These are phyloP conservation scores for Candida glucosophila DNA, from an alignment of 1,139 yeast species.

Conservation along the genomic window DNA sequence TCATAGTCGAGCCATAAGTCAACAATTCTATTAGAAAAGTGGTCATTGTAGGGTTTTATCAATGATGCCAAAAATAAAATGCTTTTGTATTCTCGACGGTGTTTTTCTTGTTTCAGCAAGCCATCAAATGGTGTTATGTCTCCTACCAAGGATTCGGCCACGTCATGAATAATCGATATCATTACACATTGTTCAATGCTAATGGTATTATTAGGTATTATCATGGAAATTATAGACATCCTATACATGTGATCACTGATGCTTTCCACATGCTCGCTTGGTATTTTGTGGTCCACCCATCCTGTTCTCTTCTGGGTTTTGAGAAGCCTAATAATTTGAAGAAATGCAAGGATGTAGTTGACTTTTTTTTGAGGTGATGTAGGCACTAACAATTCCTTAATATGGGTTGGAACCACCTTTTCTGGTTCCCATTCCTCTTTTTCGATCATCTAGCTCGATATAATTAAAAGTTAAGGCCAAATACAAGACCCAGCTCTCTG, in stretches of 20 bases:
- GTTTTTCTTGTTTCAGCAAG: slow-evolving; percentile 63
- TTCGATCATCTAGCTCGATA: too few relatives aligned
- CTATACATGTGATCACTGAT: slow-evolving; percentile 96
- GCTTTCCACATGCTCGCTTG: slow-evolving; percentile 47
- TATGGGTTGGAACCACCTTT: slow-evolving; percentile 45
- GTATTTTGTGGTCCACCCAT: slow-evolving; percentile 75
- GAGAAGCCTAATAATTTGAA: slow-evolving; percentile 66
- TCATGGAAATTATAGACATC: slow-evolving; percentile 79
- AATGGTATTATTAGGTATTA: slow-evolving; percentile 40
- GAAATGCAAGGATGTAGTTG: slow-evolving; percentile 58
- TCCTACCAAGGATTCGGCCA: slow-evolving; percentile 90
- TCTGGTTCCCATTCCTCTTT: slow-evolving; percentile 47
- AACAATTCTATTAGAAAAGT: slow-evolving; percentile 57
- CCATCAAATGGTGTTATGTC: slow-evolving; percentile 86
- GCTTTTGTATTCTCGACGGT: slow-evolving; percentile 70
- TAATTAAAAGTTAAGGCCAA: too few relatives aligned
- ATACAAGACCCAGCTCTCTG: too few relatives aligned
- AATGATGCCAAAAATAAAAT: slow-evolving; percentile 58
- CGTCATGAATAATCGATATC: slow-evolving; percentile 86
- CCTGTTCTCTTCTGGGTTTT: slow-evolving; percentile 87
- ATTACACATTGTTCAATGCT: slow-evolving; percentile 58
- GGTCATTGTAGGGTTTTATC: slow-evolving; percentile 53
- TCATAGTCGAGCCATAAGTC: slow-evolving; percentile 90
- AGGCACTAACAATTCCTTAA: slow-evolving; percentile 33
- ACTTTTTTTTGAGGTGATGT: slow-evolving; percentile 12